Conservation (phyloP, 768 basidiomycete genomes). For the Leucocoprinus sp. region DNA sequence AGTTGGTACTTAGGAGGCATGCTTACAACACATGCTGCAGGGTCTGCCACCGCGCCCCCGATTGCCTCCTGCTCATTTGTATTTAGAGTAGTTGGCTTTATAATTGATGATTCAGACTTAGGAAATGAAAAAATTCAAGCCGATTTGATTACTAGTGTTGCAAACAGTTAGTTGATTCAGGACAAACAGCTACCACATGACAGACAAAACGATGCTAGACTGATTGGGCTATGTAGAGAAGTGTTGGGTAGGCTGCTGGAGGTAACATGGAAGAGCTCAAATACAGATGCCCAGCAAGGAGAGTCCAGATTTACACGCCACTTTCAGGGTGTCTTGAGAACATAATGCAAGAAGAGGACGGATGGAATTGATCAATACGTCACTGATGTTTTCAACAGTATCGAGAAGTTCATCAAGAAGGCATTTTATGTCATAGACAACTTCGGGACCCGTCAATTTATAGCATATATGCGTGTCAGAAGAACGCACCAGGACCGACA, state of each 20-base stretch:
- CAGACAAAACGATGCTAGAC: slow-evolving; percentile 1
- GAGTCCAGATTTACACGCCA: slow-evolving; percentile 20
- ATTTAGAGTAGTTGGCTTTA: too few species aligned
- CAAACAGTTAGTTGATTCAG: neutral
- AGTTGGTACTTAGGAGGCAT: too few species aligned
- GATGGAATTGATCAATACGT: slow-evolving; percentile 37
- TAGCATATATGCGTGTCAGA: neutral
- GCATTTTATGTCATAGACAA: slow-evolving; percentile 55
- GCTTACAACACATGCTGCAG: too few species aligned
- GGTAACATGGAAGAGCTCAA: slow-evolving; percentile 17
- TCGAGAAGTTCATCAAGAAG: slow-evolving; percentile 44
- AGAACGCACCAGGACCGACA: slow-evolving; percentile 46
- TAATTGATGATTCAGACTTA: too few species aligned
- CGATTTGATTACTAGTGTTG: neutral
- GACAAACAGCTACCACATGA: neutral
- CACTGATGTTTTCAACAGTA: slow-evolving; percentile 37
- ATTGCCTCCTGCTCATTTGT: too few species aligned
- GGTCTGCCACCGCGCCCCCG: too few species aligned
- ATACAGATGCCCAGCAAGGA: slow-evolving; percentile 25
- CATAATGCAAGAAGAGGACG: slow-evolving; percentile 25
- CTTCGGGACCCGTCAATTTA: slow-evolving; percentile 22
- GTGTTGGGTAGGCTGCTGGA: neutral
- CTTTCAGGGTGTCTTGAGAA: slow-evolving; percentile 20
- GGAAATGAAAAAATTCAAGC: too few species aligned
- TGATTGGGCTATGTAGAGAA: neutral